These are phyloP conservation scores for Hypsizygus ulmarius DNA, from an alignment of 1,284 basidiomycete species.

Conservation along the genomic window DNA sequence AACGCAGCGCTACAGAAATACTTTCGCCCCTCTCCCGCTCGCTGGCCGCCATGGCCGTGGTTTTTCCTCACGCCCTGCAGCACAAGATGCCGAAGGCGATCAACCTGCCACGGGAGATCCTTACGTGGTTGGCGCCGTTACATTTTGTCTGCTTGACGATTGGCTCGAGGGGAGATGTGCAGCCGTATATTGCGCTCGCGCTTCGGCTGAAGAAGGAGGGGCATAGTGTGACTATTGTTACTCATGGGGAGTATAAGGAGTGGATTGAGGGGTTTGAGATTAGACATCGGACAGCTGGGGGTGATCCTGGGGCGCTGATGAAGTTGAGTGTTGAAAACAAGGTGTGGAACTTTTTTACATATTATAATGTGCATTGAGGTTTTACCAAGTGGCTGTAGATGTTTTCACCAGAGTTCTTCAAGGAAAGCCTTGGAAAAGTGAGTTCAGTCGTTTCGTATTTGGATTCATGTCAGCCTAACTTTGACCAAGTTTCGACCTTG, in stretches of 20 bases:
- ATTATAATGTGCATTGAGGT: not conserved
- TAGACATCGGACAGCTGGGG: conserved; percentile 68
- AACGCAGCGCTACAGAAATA: conserved; percentile 32
- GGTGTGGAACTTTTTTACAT: conserved; percentile 26
- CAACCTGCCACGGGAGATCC: conserved; percentile 40
- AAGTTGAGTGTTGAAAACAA: conserved; percentile 61
- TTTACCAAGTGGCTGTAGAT: conserved; percentile 44
- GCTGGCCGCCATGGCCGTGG: conserved; percentile 25
- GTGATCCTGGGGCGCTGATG: conserved; percentile 75
- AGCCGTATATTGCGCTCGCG: conserved; percentile 89
- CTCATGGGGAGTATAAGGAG: conserved; percentile 85
- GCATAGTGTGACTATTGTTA: conserved; percentile 78
- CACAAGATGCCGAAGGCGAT: conserved; percentile 44
- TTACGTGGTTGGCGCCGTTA: conserved; percentile 43
- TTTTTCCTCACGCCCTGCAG: conserved; percentile 23
- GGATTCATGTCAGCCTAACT: not conserved
- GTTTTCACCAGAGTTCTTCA: conserved; percentile 83
- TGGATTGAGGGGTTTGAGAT: conserved; percentile 85
- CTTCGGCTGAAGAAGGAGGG: conserved; percentile 86
- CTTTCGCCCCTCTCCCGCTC: conserved; percentile 40
- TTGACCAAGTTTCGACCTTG: conserved; percentile 60
- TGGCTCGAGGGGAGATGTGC: conserved; percentile 86
- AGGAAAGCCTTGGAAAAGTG: conserved; percentile 60
- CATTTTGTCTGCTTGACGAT: conserved; percentile 90
- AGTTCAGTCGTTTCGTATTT: conserved; percentile 16